These are phyloP conservation scores for Solanum hybrid DNA, from an alignment of 305 asterid genomes.

Conservation along the genomic window DNA sequence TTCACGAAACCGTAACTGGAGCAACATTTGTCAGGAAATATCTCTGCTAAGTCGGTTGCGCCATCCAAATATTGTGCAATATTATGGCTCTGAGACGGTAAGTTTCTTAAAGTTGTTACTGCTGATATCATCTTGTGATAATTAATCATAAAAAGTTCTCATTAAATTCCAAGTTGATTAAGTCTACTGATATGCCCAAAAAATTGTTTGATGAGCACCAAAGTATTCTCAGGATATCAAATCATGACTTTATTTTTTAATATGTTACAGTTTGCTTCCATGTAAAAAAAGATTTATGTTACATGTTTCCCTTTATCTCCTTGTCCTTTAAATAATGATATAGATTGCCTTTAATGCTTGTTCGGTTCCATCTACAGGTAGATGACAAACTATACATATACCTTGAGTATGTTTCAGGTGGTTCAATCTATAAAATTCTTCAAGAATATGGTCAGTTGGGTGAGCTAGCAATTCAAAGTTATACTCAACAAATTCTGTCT, in stretches of 20 bases:
- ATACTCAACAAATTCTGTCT: conserved; percentile 18
- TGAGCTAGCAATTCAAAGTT: conserved; percentile 46
- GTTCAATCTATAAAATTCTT: conserved; percentile 61
- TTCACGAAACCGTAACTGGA: conserved; percentile 10
- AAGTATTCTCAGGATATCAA: background rate
- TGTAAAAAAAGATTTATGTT: background rate
- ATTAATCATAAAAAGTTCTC: background rate
- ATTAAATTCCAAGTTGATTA: background rate
- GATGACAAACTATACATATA: conserved; percentile 52
- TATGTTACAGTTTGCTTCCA: background rate
- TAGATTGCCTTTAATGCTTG: background rate
- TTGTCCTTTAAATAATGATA: background rate
- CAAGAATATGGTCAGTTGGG: conserved; percentile 69
- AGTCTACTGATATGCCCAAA: background rate
- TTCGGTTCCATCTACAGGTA: conserved; percentile 27
- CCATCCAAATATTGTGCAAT: conserved; percentile 73
- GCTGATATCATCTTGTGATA: background rate
- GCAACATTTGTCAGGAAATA: conserved; percentile 40
- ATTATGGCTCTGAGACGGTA: conserved; percentile 60
- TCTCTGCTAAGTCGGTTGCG: conserved; percentile 44
- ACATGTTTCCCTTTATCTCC: background rate
- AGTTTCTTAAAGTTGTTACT: conserved; percentile 10
- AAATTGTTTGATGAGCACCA: background rate
- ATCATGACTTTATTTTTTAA: background rate
- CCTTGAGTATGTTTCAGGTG: conserved; percentile 67